Percentiles rank a stretch among this genome's conserved stretches.
Evolutionary conservation across 164 flowering plant species (phyloP).

Genomic region (Malania oleifera): DNA sequence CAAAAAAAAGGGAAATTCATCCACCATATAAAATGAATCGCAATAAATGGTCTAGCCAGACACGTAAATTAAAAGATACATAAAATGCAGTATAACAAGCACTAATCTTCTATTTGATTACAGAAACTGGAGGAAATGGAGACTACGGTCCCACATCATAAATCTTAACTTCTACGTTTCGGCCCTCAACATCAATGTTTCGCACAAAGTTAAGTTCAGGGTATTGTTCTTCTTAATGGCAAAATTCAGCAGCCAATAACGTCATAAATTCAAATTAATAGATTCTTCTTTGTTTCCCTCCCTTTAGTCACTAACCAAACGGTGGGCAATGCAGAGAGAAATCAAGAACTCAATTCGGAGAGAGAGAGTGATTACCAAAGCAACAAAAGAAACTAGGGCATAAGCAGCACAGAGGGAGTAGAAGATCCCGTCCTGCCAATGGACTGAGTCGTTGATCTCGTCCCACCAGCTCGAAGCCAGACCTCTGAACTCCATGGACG

Average conservation of each 20-base stretch:
- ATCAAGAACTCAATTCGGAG: slow-evolving; percentile 7
- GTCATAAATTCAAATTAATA: too few relatives aligned
- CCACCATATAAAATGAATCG: too few relatives aligned
- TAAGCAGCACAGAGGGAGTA: slow-evolving; percentile 72
- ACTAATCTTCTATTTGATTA: too few relatives aligned
- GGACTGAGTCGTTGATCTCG: slow-evolving; percentile 68
- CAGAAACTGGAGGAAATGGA: neutral
- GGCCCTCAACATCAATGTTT: neutral
- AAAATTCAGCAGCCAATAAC: too few relatives aligned
- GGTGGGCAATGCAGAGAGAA: neutral
- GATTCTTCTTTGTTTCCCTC: too few relatives aligned
- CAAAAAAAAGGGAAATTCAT: too few relatives aligned
- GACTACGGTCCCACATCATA: neutral
- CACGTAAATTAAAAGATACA: too few relatives aligned
- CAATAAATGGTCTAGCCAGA: too few relatives aligned
- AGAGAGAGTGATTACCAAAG: slow-evolving; percentile 48
- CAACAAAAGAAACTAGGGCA: slow-evolving; percentile 80
- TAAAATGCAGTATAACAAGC: too few relatives aligned
- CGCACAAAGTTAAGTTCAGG: too few relatives aligned
- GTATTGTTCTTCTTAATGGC: too few relatives aligned
- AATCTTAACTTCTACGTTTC: neutral
- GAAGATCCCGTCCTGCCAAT: slow-evolving; percentile 90
- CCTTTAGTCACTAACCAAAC: neutral
- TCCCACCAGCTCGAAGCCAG: slow-evolving; percentile 64
- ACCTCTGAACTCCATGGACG: slow-evolving; percentile 14